A percentile compares a stretch with the other conserved stretches of the same genome.
phyloP scores from a whole-genome alignment of 164 flowering plant species.

The Euptelea pleiosperma region DNA sequence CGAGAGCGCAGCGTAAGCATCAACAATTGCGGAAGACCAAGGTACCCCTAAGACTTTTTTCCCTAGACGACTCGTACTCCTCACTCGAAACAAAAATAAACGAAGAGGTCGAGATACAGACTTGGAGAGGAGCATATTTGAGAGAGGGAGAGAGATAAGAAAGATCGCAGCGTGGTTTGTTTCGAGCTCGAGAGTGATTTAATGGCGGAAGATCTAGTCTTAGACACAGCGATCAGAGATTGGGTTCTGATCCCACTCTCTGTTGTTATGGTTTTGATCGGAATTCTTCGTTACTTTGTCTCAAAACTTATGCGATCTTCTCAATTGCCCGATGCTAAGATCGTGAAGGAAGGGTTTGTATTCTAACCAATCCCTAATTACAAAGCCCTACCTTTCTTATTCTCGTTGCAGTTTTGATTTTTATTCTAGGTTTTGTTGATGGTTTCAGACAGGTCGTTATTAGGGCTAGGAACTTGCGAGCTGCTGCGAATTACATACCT shows the following conservation, averaged over 20 bases:
- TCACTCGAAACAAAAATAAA: no score
- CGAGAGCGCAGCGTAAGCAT: no score
- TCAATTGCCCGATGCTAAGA: slow-evolving; percentile 72
- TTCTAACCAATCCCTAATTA: background rate
- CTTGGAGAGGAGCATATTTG: no score
- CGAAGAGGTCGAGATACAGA: no score
- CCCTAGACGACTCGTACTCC: no score
- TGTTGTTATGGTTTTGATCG: slow-evolving; percentile 92
- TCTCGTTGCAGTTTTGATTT: background rate
- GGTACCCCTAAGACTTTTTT: no score
- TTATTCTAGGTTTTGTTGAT: slow-evolving; percentile 4
- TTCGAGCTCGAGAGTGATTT: background rate
- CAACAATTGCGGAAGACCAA: no score
- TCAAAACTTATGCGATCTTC: slow-evolving; percentile 88
- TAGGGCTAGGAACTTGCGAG: slow-evolving; percentile 83
- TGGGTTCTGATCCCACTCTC: slow-evolving; percentile 97
- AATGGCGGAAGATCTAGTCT: slow-evolving; percentile 96
- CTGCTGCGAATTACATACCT: slow-evolving; percentile 81
- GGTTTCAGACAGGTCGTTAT: slow-evolving; percentile 70
- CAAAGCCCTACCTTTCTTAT: background rate
- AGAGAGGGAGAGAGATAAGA: no score
- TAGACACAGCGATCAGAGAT: slow-evolving; percentile 95
- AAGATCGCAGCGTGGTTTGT: no score
- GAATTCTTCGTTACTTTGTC: slow-evolving; percentile 86
- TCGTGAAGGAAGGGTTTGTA: slow-evolving; percentile 82